phyloP scores from a whole-genome alignment of 1,284 basidiomycete species.

The Ceratobasidium sp. region DNA sequence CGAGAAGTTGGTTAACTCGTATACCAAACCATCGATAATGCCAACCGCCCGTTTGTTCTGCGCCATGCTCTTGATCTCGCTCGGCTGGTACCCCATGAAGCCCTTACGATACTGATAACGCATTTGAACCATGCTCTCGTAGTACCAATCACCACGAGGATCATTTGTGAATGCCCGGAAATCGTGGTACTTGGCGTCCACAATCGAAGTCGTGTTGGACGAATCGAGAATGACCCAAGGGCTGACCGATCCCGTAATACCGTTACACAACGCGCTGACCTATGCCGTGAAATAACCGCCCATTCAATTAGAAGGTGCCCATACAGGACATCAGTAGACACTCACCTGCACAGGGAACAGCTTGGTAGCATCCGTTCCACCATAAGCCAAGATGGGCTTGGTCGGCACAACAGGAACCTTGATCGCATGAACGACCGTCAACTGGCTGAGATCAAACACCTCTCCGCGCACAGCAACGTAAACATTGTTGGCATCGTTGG shows the following conservation, averaged over 20 bases:
- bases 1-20: slow-evolving; percentile 81
- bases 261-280: slow-evolving; percentile 95
- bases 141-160: slow-evolving; percentile 97
- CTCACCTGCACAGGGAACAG: slow-evolving; percentile 94
- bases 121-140: slow-evolving; percentile 90
- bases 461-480: slow-evolving; percentile 91
- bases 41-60: slow-evolving; percentile 76
- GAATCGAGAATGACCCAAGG: slow-evolving; percentile 87
- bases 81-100: slow-evolving; percentile 89
- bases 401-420: slow-evolving; percentile 81
- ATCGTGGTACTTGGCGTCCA: slow-evolving; percentile 88
- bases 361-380: slow-evolving; percentile 79
- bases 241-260: slow-evolving; percentile 82
- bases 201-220: slow-evolving; percentile 81
- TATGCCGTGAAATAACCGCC: slow-evolving; percentile 53
- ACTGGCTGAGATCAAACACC: slow-evolving; percentile 83
- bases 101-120: slow-evolving; percentile 90
- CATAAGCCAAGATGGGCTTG: slow-evolving; percentile 86
- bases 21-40: slow-evolving; percentile 87
- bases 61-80: slow-evolving; percentile 81
- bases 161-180: slow-evolving; percentile 92
- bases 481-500: slow-evolving; percentile 77
- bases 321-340: slow-evolving; percentile 28
- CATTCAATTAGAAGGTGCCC: too few relatives aligned
- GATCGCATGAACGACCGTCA: slow-evolving; percentile 73